Evolutionary conservation across 116 monocot genomes (phyloP), one percentile per base, ranked within the genome.

Genomic region (Thalassia testudinum): DNA sequence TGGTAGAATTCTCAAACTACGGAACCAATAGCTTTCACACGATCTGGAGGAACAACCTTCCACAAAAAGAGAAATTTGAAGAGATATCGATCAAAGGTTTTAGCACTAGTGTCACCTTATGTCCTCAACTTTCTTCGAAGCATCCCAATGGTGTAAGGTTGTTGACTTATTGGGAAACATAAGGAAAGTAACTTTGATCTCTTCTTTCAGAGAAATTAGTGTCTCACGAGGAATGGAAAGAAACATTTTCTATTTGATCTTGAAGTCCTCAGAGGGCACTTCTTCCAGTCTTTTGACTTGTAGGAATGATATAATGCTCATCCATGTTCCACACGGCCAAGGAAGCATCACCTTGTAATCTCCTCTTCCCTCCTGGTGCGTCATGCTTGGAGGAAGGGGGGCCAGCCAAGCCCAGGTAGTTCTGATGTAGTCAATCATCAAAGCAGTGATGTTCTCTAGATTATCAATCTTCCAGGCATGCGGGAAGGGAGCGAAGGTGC

Each of bases 1-100:
- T 20, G 27, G 19, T 22, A 60, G 18, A 60, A 49, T 49, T 60
- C 49, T 29, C 49, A 60, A 60, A 49, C 49, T 47, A 50, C 50
- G 50, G 50, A 50, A 50, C 14, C 50, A 50, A 50, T 21, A 21
- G 14, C 50, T 50, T 50, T 50, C 50, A 50, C 50, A 50, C 12
- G 50, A 50, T 50, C 23, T 14, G 23, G 21, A 50, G 12, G 14
- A 50, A 50, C 50, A 19, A 50, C 50, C 21, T 50, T 50, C 12
- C 50, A 1, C 23, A 50, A 50, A 20, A 13, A 50, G 50, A 50
- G 50, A 50, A 22, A 50, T 50, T 50, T 7, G 50, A 50, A 50
- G 50, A 50, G 50, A 21, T 23, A 50, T 50, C 12, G 50, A 50
- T 50, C 50, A 23, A 50, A 5, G 24, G 23, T 45, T 45, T 45